A percentile compares a stretch with the other conserved stretches of the same genome.
Conservation (phyloP, 805 yeast species). For the Yarrowia divulgata region DNA sequence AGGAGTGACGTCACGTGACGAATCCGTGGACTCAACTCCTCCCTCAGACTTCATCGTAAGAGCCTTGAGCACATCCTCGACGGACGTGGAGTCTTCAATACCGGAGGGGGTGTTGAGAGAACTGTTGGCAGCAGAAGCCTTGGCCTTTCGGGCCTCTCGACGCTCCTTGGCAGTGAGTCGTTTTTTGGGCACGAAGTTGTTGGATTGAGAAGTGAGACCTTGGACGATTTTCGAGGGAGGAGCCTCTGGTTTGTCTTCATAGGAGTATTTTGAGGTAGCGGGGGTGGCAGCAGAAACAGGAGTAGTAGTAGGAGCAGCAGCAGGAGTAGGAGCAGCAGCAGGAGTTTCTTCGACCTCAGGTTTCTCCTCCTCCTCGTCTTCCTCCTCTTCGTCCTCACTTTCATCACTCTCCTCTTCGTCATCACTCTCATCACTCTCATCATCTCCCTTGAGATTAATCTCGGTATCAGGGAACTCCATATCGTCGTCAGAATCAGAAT, state of each 20-base stretch:
- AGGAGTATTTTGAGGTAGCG: constrained; percentile 14
- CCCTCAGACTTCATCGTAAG: constrained; percentile 42
- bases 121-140: constrained; percentile 14
- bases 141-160: constrained; percentile 40
- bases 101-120: constrained; percentile 31
- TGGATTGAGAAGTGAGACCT: constrained; percentile 1
- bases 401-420: constrained; percentile 27
- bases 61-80: constrained; percentile 46
- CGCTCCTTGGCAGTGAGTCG: constrained; percentile 44
- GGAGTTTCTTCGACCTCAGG: constrained; percentile 38
- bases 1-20: constrained; percentile 26
- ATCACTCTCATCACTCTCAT: constrained; percentile 30
- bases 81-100: constrained; percentile 41
- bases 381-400: constrained; percentile 22
- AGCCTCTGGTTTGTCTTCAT: constrained; percentile 40
- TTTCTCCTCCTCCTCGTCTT: constrained; percentile 18
- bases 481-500: constrained; percentile 45
- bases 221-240: constrained; percentile 42
- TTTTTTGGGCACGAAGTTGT: constrained; percentile 28
- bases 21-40: not conserved
- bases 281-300: too few species aligned
- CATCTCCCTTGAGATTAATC: constrained; percentile 43
- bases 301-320: not conserved
- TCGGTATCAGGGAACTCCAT: constrained; percentile 48
- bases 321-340: not conserved